Evolutionary conservation across 345 rosid genomes (phyloP), one percentile per base, ranked within the genome.

Genomic region (Euclidium syriacum): DNA sequence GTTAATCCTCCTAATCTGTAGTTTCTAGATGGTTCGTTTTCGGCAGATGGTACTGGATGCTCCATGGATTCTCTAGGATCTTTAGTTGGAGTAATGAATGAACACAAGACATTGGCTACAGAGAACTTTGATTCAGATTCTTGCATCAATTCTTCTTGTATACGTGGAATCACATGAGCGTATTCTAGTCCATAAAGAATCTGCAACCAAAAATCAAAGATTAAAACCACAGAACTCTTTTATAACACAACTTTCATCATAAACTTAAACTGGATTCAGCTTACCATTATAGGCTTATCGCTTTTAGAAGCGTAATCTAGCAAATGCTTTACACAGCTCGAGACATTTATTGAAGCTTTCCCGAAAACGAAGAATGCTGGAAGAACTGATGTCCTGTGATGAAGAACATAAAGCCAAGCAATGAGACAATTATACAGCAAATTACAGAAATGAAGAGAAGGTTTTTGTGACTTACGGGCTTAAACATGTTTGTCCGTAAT

Each of bases 401-500:
- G n/a, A 68, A 53, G 7, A 40, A 48, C 22, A 67, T 1, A 47
- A 39, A 29, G 1, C 12, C 24, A 5, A 44, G 9, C 52, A 40
- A 10, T 25, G 10, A 20, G 20, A 59, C 14, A 15, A 1, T 59
- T 6, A 11, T 9, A 53, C 35, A 12, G 36, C 15, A 42, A n/a
- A 38, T 5, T 6, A 53, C 11, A 32, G 4, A 52, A 44, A 38
- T 22, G 43, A 55, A 40, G 18, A 48, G 62, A 2, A 47, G 17
- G 25, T 44, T 4, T 33, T 7, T 2, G 20, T 9, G 30, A 76
- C 95, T 82, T 51, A 92, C 96, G 94, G 95, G 81, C 95, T 92
- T 26, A 86, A 90, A 70, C 98, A 92, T 0, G 98, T 80, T 52
- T 89, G 98, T 12, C 98, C 96, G 29, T 89, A 92, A 73, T 92